Evolutionary conservation across 768 basidiomycete genomes (phyloP), one percentile per base, ranked within the genome.

Genomic region (Boletus rufocinnamomeus): DNA sequence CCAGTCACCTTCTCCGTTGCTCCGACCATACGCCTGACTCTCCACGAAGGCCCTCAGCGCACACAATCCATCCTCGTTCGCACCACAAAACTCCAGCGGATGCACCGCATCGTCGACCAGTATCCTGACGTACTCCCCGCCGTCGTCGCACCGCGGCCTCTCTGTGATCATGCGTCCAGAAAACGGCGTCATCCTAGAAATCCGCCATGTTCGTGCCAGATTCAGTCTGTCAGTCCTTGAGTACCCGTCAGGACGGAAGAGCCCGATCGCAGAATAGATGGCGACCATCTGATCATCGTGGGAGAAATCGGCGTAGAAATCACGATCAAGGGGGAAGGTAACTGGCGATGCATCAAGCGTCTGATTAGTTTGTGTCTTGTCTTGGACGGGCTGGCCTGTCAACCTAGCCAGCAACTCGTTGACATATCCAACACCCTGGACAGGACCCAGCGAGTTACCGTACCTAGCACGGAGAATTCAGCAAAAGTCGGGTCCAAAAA

Each of bases 351-450:
- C 62, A 66, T 89, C 85, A n/a, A 95, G 80, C 0, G 92, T 94
- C 14, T 71, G 72, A 72, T 95, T 94, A 5, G 88, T 91, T 63
- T 88, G 87, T 0, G 91, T 93, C 61, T 79, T 61, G 71, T 93
- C 91, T 41, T 68, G 70, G 34, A 92, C 89, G 3, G 85, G 82
- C 17, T 71, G 72, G 17, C 79, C 78, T 0, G 87, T 90, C 44
- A 96, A 79, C 13, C 95, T 84, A 0, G 91, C 90, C 23, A 95
- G 70, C n/a, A 96, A 82, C 74, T 95, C 93, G 69, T 93, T 94
- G 66, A 91, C 78, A 69, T 90, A 96, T 7, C 93, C 94, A 4
- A 94, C 86, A 34, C 92, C 91, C 68, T 91, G 90, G 8, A 92
- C 84, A 6, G 77, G 86, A 2, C 92, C 91, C 2, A 93, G 76